These are phyloP conservation scores for Phytophthora niederhauseri DNA, from an alignment of 352 stramenopile genomes.

Conservation along the genomic window DNA sequence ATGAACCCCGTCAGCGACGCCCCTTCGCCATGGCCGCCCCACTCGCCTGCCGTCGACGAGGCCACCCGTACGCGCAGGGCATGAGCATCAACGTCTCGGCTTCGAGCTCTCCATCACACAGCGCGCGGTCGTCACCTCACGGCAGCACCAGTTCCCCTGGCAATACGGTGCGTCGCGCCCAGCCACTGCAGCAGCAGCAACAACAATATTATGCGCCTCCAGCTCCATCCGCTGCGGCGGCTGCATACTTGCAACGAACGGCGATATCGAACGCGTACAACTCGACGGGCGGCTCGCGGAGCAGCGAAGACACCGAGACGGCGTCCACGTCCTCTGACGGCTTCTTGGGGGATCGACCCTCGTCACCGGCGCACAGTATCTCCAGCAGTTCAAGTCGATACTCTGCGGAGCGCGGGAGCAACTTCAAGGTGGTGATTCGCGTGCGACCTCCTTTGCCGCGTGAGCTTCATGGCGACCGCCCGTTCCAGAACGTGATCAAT, in stretches of 20 bases:
- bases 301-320: slow-evolving; percentile 61
- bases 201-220: slow-evolving; percentile 33
- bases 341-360: slow-evolving; percentile 34
- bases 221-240: slow-evolving; percentile 11
- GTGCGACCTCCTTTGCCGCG: slow-evolving; percentile 88
- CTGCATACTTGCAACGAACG: slow-evolving; percentile 57
- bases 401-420: slow-evolving; percentile 58
- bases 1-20: no score
- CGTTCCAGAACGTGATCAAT: slow-evolving; percentile 92
- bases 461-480: slow-evolving; percentile 87
- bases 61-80: slow-evolving; percentile 25
- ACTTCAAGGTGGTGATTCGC: slow-evolving; percentile 95
- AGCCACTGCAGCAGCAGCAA: slow-evolving; percentile 35
- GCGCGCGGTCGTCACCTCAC: slow-evolving; percentile 43
- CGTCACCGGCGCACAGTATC: slow-evolving; percentile 48
- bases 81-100: slow-evolving; percentile 62
- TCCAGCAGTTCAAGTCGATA: slow-evolving; percentile 42
- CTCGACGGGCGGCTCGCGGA: slow-evolving; percentile 27
- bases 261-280: slow-evolving; percentile 74
- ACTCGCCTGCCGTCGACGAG: no score
- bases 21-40: no score
- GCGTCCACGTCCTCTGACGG: slow-evolving; percentile 62
- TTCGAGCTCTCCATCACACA: slow-evolving; percentile 38
- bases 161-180: slow-evolving; percentile 30
- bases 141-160: slow-evolving; percentile 30